Evolutionary conservation across 2,329 filamentous ascomycete genomes (phyloP), one percentile per base, ranked within the genome.

Genomic region (Scedosporium dehoogii): DNA sequence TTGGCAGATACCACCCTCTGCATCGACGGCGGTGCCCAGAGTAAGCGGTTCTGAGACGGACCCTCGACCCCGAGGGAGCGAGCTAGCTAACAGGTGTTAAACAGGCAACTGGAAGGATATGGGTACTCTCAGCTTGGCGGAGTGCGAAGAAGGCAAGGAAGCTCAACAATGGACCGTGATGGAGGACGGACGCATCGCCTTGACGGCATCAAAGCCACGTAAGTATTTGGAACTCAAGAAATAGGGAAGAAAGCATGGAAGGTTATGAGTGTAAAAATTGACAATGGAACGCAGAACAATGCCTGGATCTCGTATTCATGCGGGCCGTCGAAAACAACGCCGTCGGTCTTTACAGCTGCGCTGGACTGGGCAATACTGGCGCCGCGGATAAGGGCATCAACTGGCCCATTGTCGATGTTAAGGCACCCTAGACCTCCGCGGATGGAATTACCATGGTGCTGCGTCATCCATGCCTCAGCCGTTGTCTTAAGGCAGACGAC

Each of bases 241-340:
- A 12, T 6, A 53, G 16, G 10, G n/a, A 12, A 12, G 10, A 21
- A 53, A 18, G 12, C 2, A 53, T 33, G 29, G 6, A 18, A 21
- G 44, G 2, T 5, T 21, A 10, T 18, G 44, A 48, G 6, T 9
- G 21, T 18, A 10, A n/a, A 48, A 48, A 48, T 18, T 18, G 6
- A 21, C 44, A 7, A 48, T 18, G 33, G 10, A 38, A 14, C 33
- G 33, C 38, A 75, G 73, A 74, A 67, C 69, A 76, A 63, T 77
- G 75, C 64, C 66, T 77, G 65, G 75, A 77, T 63, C 72, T 77
- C 53, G 72, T 75, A 64, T 76, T 73, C 68, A 75, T 76, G 73
- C 66, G 72, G 7, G 75, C 75, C 16, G 72, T 70, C n/a, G 70
- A 70, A 58, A 75, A 75, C 68, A 77, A 77, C 69, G 71, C 73